A percentile compares a stretch with the other conserved stretches of the same genome.
Evolutionary conservation across 2,329 filamentous ascomycete species (phyloP).

Genomic region (Cryoendolithus antarcticus): DNA sequence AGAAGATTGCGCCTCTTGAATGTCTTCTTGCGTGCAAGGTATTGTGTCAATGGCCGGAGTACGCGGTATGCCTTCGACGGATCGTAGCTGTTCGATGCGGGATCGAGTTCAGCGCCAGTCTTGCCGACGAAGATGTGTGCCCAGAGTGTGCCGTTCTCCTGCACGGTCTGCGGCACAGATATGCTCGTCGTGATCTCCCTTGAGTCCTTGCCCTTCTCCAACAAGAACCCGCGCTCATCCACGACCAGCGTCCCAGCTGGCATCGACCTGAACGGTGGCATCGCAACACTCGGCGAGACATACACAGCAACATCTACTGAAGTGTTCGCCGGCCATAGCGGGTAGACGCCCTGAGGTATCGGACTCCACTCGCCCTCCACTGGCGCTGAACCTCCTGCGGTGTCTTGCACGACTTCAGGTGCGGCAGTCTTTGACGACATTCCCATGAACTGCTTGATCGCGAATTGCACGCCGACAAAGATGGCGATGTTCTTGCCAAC

Average conservation of each 20-base stretch:
- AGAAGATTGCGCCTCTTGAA: conserved; percentile 80
- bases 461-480: conserved; percentile 47
- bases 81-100: conserved; percentile 59
- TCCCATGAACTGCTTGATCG: conserved; percentile 43
- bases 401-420: conserved; percentile 7
- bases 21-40: conserved; percentile 81
- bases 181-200: conserved; percentile 68
- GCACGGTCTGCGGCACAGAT: conserved; percentile 62
- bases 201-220: conserved; percentile 54
- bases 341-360: conserved; percentile 60
- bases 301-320: conserved; percentile 74
- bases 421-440: conserved; percentile 10
- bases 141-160: conserved; percentile 88
- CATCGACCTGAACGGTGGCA: conserved; percentile 54
- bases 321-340: conserved; percentile 76
- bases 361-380: conserved; percentile 47
- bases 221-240: conserved; percentile 60
- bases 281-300: conserved; percentile 61
- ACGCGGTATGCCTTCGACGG: conserved; percentile 69
- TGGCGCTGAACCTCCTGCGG: conserved; percentile 6
- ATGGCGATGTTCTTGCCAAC: conserved; percentile 44
- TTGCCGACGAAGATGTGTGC: conserved; percentile 86
- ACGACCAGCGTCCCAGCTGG: conserved; percentile 60
- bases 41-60: conserved; percentile 72
- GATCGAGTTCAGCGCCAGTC: conserved; percentile 64